Percentiles rank a stretch among this genome's conserved stretches.
phyloP scores from a whole-genome alignment of 768 basidiomycete species.

The Xanthoconium stramineum region DNA sequence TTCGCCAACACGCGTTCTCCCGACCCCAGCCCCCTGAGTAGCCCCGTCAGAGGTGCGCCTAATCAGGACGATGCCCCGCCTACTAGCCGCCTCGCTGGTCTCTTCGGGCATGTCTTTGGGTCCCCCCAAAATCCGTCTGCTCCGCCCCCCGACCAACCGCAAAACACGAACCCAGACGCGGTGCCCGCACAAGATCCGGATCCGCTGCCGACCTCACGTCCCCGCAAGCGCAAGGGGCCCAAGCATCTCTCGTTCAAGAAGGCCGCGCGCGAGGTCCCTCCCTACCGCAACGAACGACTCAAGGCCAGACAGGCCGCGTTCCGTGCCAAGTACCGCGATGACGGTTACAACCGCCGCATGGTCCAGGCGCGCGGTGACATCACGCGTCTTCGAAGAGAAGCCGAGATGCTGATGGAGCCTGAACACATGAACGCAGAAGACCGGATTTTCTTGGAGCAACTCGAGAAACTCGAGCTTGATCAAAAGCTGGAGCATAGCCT shows the following conservation, averaged over 20 bases:
- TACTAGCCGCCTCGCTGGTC: slow-evolving; percentile 1
- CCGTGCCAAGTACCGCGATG: background rate
- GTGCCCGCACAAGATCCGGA: background rate
- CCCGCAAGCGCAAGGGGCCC: slow-evolving; percentile 14
- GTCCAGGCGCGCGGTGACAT: background rate
- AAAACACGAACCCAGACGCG: background rate
- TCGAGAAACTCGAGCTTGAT: slow-evolving; percentile 16
- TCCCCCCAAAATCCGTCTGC: background rate
- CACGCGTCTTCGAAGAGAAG: slow-evolving; percentile 6
- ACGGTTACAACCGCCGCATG: slow-evolving; percentile 3
- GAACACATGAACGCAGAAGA: slow-evolving; percentile 19
- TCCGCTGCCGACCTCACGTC: background rate
- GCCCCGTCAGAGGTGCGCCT: slow-evolving; percentile 6
- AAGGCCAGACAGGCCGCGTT: slow-evolving; percentile 9
- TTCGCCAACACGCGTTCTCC: slow-evolving; percentile 13
- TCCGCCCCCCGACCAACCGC: background rate
- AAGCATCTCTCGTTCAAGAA: slow-evolving; percentile 18
- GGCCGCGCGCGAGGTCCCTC: background rate
- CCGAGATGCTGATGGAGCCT: slow-evolving; percentile 17
- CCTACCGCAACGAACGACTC: slow-evolving; percentile 1
- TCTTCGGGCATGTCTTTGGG: background rate
- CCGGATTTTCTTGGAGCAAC: slow-evolving; percentile 24
- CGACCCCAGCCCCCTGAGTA: slow-evolving; percentile 15
- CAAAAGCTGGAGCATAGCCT: slow-evolving; percentile 12
- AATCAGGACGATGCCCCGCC: slow-evolving; percentile 9